Evolutionary conservation across 1,139 yeast species (phyloP), one percentile per base, ranked within the genome.

Genomic region (Candida sp.): DNA sequence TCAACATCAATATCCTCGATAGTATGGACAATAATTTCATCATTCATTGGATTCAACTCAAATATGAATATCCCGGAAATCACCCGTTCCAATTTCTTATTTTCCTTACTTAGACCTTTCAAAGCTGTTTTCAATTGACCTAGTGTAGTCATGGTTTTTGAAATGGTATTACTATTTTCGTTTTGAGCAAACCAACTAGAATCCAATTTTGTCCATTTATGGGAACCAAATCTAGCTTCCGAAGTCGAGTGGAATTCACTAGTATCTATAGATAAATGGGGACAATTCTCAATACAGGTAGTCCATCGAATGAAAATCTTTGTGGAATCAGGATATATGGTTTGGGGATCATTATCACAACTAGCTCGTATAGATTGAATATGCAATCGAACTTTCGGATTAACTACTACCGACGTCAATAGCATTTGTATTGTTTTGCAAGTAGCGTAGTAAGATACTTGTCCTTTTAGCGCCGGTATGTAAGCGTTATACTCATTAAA

Each of bases 1-100:
- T 83, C 65, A 48, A 87, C 75, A 55, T 87, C 88, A 46, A 89
- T 76, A 55, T 87, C 81, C 51, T 88, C 95, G 38, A 89, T 75
- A 1, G 90, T 84, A 58, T 88, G 93, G n/a, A 82, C 87, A 27
- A 73, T 45, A 22, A 89, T 79, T 48, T 70, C 58, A 43, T 79
- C 75, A 60, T 87, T 84, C 29, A 72, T 70, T 11, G 70, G 70
- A 56, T 76, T 80, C 48, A 89, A 71, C 54, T 87, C 95, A 58
- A 88, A 88, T 30, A 87, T 79, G 58, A 89, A 88, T 6, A 85
- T 66, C 1, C 97, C 97, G 41, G 79, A 74, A 11, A 84, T 59
- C 3, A 81, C 74, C 36, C 85, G 56, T 45, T 81, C 82, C 22
- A 73, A 53, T 36, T 56, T 59, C 25, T 61, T 54, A 35, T 52